These are phyloP conservation scores for Sisymbrium irio DNA, from an alignment of 345 rosid species.

Conservation along the genomic window DNA sequence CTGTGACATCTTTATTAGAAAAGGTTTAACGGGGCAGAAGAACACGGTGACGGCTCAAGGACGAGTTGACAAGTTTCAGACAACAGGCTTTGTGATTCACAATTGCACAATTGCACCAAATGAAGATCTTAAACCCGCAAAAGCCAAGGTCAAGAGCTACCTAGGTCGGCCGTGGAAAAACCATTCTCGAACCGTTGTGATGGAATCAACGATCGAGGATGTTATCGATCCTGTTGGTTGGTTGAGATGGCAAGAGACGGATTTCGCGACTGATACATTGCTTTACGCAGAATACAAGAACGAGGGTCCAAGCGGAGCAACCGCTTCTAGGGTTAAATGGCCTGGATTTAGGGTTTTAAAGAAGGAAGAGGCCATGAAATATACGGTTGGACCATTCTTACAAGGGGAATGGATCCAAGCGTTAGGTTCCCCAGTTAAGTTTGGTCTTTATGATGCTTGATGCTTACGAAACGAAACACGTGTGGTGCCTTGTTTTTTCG, in stretches of 20 bases:
- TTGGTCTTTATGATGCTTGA: slow-evolving; percentile 40
- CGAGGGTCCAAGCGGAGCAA: slow-evolving; percentile 51
- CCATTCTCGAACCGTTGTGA: slow-evolving; percentile 62
- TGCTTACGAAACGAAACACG: slow-evolving; percentile 7
- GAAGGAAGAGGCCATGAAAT: slow-evolving; percentile 52
- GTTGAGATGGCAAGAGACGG: slow-evolving; percentile 53
- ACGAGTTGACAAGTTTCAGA: slow-evolving; percentile 51
- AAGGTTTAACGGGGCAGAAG: slow-evolving; percentile 52
- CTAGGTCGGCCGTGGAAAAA: slow-evolving; percentile 81
- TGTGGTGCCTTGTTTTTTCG: background rate
- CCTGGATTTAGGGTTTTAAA: slow-evolving; percentile 51
- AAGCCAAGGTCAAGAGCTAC: slow-evolving; percentile 49
- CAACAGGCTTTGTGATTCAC: slow-evolving; percentile 78
- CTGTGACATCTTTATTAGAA: slow-evolving; percentile 56
- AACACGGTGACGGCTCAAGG: slow-evolving; percentile 73
- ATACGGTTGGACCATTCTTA: slow-evolving; percentile 57
- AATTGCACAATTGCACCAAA: slow-evolving; percentile 55
- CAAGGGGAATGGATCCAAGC: slow-evolving; percentile 54
- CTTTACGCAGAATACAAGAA: slow-evolving; percentile 71
- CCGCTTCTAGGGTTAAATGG: slow-evolving; percentile 67
- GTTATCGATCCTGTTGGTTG: slow-evolving; percentile 76
- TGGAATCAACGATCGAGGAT: slow-evolving; percentile 68
- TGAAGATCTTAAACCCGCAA: slow-evolving; percentile 40
- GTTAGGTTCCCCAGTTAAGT: slow-evolving; percentile 39
- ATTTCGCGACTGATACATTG: slow-evolving; percentile 49